Percentiles rank a stretch among this genome's conserved stretches.
Evolutionary conservation across 768 basidiomycete genomes (phyloP).

Genomic region (Xerocomellus dryophilus): DNA sequence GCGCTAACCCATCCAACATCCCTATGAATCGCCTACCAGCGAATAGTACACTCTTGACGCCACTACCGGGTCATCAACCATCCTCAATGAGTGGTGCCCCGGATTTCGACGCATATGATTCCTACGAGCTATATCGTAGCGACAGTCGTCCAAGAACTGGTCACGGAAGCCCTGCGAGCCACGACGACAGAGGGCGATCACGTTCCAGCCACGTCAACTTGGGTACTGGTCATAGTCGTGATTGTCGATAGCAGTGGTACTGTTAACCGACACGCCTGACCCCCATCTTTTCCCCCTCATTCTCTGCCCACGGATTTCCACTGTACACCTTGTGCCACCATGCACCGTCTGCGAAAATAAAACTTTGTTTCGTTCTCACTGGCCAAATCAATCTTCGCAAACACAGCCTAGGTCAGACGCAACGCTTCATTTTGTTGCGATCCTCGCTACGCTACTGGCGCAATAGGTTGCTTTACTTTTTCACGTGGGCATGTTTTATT

Average conservation of each 20-base stretch:
- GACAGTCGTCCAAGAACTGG: constrained; percentile 41
- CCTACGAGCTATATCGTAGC: constrained; percentile 40
- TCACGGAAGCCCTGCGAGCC: constrained; percentile 31
- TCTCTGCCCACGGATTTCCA: not conserved
- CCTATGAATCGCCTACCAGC: constrained; percentile 48
- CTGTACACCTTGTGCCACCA: constrained; percentile 2
- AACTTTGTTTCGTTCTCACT: constrained; percentile 3
- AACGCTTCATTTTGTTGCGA: constrained; percentile 3
- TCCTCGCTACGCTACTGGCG: constrained; percentile 6
- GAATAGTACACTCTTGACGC: constrained; percentile 68
- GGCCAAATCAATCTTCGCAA: constrained; percentile 2
- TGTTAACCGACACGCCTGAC: not conserved
- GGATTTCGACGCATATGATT: constrained; percentile 17
- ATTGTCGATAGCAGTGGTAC: constrained; percentile 6
- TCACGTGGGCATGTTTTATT: constrained; percentile 32
- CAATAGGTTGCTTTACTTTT: constrained; percentile 18
- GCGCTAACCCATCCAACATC: constrained; percentile 15
- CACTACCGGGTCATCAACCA: constrained; percentile 58
- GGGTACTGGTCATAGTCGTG: constrained; percentile 8
- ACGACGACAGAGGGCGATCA: constrained; percentile 23
- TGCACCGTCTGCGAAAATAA: constrained; percentile 6
- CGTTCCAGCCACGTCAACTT: constrained; percentile 18
- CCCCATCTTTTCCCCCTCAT: not conserved
- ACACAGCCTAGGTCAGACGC: not conserved
- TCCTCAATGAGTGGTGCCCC: constrained; percentile 31